Base-by-base conservation (phyloP, 129 eudicot genomes). In the Deinandra increscens region DNA sequence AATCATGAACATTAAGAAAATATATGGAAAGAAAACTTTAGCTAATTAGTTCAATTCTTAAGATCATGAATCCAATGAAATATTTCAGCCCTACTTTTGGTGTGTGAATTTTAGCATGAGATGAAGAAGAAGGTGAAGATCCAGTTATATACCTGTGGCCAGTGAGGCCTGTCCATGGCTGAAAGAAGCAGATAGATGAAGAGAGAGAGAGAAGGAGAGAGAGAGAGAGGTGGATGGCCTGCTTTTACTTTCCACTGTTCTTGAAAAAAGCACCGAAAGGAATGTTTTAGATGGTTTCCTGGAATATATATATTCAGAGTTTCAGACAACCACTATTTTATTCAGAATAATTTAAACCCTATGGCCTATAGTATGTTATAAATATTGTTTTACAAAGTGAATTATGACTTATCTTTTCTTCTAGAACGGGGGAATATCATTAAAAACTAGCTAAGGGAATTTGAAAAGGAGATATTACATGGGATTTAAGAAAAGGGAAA, bases 91-190 rank as follows among this genome's bases (percentile, higher is more conserved):
- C 64, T 51, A 9, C 7, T 69, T 66, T 44, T 34, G 14, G 31
- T 19, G 36, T 46, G 42, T 73, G 53, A 38, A 36, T 62, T 45
- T 43, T 65, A 42, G 72, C 19, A 6, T 6, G 79, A 26, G 31
- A 12, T 18, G 73, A 56, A 55, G 74, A 26, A 51, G 71, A 63
- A 29, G 58, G 59, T 51, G 50, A 62, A 44, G 77, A 72, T 71
- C 55, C 29, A 65, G 64, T 18, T 65, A 54, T 54, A 51, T 80
- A 86, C 91, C 91, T 86, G 91, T 66, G 91, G 88, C 91, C 91
- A 83, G 51, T 80, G 91, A 82, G 81, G 85, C 68, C 79, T 86
- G 69, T 86, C 88, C 91, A 86, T 86, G 78, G 82, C 67, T 48
- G 82, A 54, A 69, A 69, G 75, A 71, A 72, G 60, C 14, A 69